Percentiles rank a stretch among this genome's conserved stretches.
phyloP scores from a whole-genome alignment of 1,139 yeast genomes.

The Kodamaea plutei region DNA sequence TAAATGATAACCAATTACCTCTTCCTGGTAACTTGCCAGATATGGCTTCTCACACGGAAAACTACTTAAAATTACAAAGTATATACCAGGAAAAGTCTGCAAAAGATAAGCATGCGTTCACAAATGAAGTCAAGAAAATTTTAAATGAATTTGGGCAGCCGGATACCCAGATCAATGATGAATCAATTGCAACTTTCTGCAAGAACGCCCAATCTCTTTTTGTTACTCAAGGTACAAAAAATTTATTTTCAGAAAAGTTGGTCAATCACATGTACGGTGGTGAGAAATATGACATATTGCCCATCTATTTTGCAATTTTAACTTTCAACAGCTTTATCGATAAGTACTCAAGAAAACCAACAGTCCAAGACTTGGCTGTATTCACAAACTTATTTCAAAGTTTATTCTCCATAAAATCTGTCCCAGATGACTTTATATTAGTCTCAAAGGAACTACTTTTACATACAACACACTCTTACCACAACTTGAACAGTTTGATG shows the following conservation, averaged over 20 bases:
- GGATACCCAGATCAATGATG: conserved; percentile 26
- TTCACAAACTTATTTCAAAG: conserved; percentile 17
- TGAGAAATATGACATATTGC: conserved; percentile 20
- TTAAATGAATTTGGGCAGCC: conserved; percentile 21
- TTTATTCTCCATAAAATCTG: conserved; percentile 9
- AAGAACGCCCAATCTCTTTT: conserved; percentile 47
- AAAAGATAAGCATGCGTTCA: conserved; percentile 44
- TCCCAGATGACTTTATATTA: conserved; percentile 14
- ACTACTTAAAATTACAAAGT: conserved; percentile 55
- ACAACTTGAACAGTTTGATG: conserved; percentile 37
- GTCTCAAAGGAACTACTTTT: conserved; percentile 27
- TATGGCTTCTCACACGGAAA: conserved; percentile 75
- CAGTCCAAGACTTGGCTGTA: conserved; percentile 16
- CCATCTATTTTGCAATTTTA: conserved; percentile 35
- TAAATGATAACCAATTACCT: conserved; percentile 50
- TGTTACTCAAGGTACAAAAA: conserved; percentile 34
- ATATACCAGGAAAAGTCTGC: conserved; percentile 57
- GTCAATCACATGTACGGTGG: conserved; percentile 17
- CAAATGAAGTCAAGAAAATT: conserved; percentile 26
- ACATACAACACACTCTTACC: conserved; percentile 31
- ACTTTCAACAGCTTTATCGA: conserved; percentile 25
- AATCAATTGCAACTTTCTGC: conserved; percentile 50
- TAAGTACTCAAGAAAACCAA: conserved; percentile 16
- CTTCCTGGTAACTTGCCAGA: conserved; percentile 78
- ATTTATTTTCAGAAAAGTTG: conserved; percentile 15